Percentiles rank a stretch among this genome's conserved stretches.
Conservation (phyloP, 148 eudicot species). For the Mesembryanthemum crystallinum region DNA sequence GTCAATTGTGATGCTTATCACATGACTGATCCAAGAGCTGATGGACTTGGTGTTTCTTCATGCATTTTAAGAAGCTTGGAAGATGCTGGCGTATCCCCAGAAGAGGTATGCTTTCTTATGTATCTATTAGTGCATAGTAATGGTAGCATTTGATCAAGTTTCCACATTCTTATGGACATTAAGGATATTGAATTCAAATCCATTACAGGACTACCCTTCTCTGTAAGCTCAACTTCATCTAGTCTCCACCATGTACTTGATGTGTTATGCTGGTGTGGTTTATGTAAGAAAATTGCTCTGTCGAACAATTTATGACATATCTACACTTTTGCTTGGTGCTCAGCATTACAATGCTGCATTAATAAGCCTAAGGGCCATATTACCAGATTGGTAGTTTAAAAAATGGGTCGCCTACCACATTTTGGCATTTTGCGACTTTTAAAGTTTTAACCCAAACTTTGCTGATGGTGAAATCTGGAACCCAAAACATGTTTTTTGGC, state of each 20-base stretch:
- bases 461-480: too few species aligned
- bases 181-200: background rate
- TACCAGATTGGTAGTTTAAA: too few species aligned
- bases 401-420: too few species aligned
- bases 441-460: too few species aligned
- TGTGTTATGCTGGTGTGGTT: background rate
- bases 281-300: background rate
- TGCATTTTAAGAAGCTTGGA: conserved; percentile 73
- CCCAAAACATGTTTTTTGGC: too few species aligned
- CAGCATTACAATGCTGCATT: too few species aligned
- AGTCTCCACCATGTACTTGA: background rate
- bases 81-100: conserved; percentile 96
- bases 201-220: background rate
- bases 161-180: conserved; percentile 4
- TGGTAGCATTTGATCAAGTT: background rate
- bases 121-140: background rate
- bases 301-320: background rate
- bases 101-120: conserved; percentile 58
- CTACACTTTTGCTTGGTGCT: background rate
- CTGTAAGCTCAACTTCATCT: background rate
- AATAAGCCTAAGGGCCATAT: too few species aligned
- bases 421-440: too few species aligned
- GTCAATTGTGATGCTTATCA: conserved; percentile 95
- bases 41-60: conserved; percentile 95
- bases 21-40: conserved; percentile 97